A percentile compares a stretch with the other conserved stretches of the same genome.
Evolutionary conservation across 805 yeast species (phyloP).

Genomic region (Lachancea meyersii): DNA sequence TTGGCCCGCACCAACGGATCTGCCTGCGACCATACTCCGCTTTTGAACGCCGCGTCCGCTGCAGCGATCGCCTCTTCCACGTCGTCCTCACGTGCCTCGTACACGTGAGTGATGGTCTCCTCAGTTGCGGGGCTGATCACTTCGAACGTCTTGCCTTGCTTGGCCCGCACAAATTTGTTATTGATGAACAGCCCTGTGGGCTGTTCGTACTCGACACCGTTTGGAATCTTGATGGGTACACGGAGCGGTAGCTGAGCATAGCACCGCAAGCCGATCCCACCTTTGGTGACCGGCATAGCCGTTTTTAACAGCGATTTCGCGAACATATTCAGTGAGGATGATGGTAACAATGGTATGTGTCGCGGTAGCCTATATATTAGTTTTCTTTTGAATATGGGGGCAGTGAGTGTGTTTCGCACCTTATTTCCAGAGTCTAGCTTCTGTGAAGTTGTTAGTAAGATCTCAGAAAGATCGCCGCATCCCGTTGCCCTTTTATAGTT

Average conservation of each 20-base stretch:
- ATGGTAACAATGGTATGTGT: background rate
- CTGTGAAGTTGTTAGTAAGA: background rate
- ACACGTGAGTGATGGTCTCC: slow-evolving; percentile 58
- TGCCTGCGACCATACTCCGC: slow-evolving; percentile 68
- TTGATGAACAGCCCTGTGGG: slow-evolving; percentile 80
- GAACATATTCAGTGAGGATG: background rate
- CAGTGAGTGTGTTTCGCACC: too few relatives aligned
- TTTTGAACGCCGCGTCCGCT: slow-evolving; percentile 70
- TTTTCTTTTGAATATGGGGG: too few relatives aligned
- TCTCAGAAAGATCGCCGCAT: background rate
- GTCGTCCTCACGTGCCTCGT: slow-evolving; percentile 73
- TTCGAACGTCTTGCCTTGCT: slow-evolving; percentile 52
- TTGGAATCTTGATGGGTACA: slow-evolving; percentile 57
- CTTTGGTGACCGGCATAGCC: slow-evolving; percentile 1
- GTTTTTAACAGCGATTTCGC: slow-evolving; percentile 1
- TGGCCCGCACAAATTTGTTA: slow-evolving; percentile 63
- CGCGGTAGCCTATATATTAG: too few relatives aligned
- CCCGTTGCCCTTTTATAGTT: background rate
- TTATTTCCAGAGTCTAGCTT: too few relatives aligned
- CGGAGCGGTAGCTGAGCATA: slow-evolving; percentile 37
- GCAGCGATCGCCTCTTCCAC: slow-evolving; percentile 82
- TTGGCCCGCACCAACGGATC: slow-evolving; percentile 65
- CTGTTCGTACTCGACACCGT: slow-evolving; percentile 67
- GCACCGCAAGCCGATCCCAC: slow-evolving; percentile 18
- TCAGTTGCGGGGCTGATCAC: slow-evolving; percentile 70